Percentiles rank a stretch among this genome's conserved stretches.
Evolutionary conservation across 192 early-diverging fungal genomes (phyloP).

Genomic region (Chytriomyces hyalinus): DNA sequence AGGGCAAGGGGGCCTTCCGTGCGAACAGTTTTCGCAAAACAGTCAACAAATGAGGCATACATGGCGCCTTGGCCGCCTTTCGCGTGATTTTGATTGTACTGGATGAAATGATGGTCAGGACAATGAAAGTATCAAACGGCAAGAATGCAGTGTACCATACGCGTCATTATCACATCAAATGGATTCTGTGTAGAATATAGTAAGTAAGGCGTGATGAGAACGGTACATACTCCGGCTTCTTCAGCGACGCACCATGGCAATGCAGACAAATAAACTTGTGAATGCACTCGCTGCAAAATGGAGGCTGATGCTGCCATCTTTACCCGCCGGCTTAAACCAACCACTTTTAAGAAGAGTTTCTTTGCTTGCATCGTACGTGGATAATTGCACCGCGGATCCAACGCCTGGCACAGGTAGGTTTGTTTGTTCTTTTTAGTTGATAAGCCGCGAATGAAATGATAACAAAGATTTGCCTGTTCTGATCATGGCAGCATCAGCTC

Average conservation of each 20-base stretch:
- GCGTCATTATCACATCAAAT: constrained; percentile 92
- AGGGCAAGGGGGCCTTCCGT: constrained; percentile 83
- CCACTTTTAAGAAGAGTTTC: constrained; percentile 52
- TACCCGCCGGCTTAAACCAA: constrained; percentile 60
- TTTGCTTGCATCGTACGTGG: constrained; percentile 87
- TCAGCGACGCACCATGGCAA: constrained; percentile 65
- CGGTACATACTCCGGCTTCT: not conserved
- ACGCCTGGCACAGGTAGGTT: constrained; percentile 37
- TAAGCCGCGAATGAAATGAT: not conserved
- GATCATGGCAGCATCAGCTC: constrained; percentile 87
- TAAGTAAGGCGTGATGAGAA: not conserved
- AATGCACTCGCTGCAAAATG: constrained; percentile 80
- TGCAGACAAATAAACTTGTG: constrained; percentile 83
- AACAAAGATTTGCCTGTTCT: constrained; percentile 58
- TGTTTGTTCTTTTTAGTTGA: not conserved
- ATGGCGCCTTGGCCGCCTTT: constrained; percentile 69
- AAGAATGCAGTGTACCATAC: constrained; percentile 63
- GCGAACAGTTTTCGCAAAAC: constrained; percentile 80
- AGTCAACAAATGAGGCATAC: constrained; percentile 84
- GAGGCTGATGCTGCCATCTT: constrained; percentile 62
- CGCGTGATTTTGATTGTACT: constrained; percentile 81
- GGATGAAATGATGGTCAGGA: not conserved
- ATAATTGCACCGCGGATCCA: constrained; percentile 88
- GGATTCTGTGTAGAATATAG: constrained; percentile 64
- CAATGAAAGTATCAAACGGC: not conserved